phyloP scores from a whole-genome alignment of 495 filamentous ascomycete species.

The Penicillium salamii region DNA sequence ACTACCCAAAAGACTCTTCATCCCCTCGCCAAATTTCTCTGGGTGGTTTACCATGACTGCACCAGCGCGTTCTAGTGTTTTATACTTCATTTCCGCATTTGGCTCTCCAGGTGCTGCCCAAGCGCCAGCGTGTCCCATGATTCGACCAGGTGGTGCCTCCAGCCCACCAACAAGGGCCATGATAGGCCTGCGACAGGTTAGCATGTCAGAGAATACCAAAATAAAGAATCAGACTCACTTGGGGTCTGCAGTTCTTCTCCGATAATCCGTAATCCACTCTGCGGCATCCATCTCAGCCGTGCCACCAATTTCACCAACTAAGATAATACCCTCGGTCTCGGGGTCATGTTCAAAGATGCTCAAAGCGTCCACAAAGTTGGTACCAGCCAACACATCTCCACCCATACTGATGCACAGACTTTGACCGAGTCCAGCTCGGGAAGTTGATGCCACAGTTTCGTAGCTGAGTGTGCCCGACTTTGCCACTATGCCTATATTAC shows the following conservation, averaged over 20 bases:
- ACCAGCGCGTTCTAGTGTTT: slow-evolving; percentile 65
- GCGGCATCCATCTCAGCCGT: slow-evolving; percentile 77
- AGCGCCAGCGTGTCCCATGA: slow-evolving; percentile 90
- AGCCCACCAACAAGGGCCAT: slow-evolving; percentile 74
- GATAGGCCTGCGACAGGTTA: slow-evolving; percentile 60
- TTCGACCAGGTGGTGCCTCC: slow-evolving; percentile 59
- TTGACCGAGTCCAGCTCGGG: slow-evolving; percentile 78
- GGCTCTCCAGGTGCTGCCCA: slow-evolving; percentile 68
- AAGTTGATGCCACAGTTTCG: slow-evolving; percentile 81
- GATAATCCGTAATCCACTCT: slow-evolving; percentile 73
- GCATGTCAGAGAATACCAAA: neutral
- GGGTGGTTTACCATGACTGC: slow-evolving; percentile 79
- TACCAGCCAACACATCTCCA: slow-evolving; percentile 81
- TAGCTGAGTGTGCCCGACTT: slow-evolving; percentile 90
- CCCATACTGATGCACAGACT: slow-evolving; percentile 86
- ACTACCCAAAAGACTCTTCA: slow-evolving; percentile 55
- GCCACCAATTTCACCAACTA: slow-evolving; percentile 89
- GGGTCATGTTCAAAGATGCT: slow-evolving; percentile 69
- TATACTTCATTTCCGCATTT: slow-evolving; percentile 61
- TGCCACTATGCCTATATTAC: slow-evolving; percentile 76
- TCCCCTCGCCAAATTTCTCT: slow-evolving; percentile 70
- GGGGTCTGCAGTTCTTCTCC: slow-evolving; percentile 52
- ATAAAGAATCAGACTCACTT: slow-evolving; percentile 54
- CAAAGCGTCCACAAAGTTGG: slow-evolving; percentile 75
- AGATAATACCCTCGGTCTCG: slow-evolving; percentile 75